Base-by-base conservation (phyloP, 129 eudicot species). In the Ambrosia trifida region DNA sequence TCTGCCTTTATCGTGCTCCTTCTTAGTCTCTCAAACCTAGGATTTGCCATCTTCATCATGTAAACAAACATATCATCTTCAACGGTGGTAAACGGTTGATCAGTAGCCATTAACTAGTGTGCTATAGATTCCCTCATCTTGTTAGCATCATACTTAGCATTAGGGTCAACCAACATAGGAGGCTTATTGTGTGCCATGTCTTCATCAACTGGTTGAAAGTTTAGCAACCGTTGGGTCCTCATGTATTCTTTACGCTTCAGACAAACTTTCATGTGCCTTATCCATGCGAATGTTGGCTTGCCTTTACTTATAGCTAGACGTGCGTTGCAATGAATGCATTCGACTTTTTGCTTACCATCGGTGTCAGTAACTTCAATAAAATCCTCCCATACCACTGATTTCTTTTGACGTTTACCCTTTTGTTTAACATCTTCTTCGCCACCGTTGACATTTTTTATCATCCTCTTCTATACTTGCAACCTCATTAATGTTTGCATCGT, bases 51-150 rank as follows among this genome's bases (percentile, higher is more conserved):
- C 14, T 61, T 69, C 72, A 77, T 68, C 56, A 75, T 50, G 41
- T 20, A 11, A 0, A 44, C 46, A 18, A 67, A 76, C 31, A 49
- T 31, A 7, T 58, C 76, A 6, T 72, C 47, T 30, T 78, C 69
- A 8, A 78, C 49, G n/a, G 17, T 32, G 3, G 12, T 9, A 63
- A 78, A 78, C 0, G 76, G 50, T 32, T 71, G 43, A 69, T 71
- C 73, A 43, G 63, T 56, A 13, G 18, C 65, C 30, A 79, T 45
- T 18, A 79, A 7, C 68, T 50, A 45, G 10, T 66, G 56, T 9
- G 78, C 53, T 0, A 45, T 58, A 18, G 32, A 24, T 33, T 66
- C 74, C 13, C 83, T 66, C 69, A 72, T 66, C 51, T 57, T 79
- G 17, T 11, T 46, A 14, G 28, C 4, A 33, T 79, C 83, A 72